phyloP scores from a whole-genome alignment of 2,329 filamentous ascomycete species.

The Alternaria brassicae region DNA sequence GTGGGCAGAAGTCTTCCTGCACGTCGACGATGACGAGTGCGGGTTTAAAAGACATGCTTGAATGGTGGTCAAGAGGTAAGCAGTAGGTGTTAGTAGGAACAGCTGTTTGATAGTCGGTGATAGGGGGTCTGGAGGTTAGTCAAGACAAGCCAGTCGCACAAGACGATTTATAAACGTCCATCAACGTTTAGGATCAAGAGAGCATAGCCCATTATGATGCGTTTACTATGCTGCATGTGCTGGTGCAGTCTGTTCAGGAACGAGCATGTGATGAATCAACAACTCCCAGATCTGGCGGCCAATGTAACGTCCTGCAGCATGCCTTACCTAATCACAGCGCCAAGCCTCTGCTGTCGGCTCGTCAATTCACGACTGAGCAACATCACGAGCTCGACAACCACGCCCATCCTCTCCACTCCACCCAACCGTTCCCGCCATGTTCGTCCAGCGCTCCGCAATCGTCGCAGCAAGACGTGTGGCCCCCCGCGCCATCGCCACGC shows the following conservation, averaged over 20 bases:
- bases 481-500: slow-evolving; percentile 48
- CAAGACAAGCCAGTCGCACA: neutral
- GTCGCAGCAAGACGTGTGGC: slow-evolving; percentile 56
- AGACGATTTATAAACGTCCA: neutral
- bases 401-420: slow-evolving; percentile 45
- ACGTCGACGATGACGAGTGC: slow-evolving; percentile 82
- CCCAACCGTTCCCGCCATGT: slow-evolving; percentile 52
- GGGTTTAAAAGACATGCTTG: slow-evolving; percentile 50
- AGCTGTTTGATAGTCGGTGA: neutral
- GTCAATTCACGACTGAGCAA: slow-evolving; percentile 31
- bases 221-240: slow-evolving; percentile 11
- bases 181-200: slow-evolving; percentile 9
- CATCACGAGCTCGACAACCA: slow-evolving; percentile 38
- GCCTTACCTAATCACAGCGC: slow-evolving; percentile 27
- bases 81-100: neutral
- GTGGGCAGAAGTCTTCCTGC: slow-evolving; percentile 94
- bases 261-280: slow-evolving; percentile 13
- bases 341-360: slow-evolving; percentile 36
- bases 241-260: slow-evolving; percentile 3
- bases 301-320: slow-evolving; percentile 12
- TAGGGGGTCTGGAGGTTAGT: neutral
- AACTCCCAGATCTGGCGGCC: slow-evolving; percentile 1
- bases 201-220: slow-evolving; percentile 13
- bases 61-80: neutral
- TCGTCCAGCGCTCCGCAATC: slow-evolving; percentile 60